phyloP scores from a whole-genome alignment of 306 rosid genomes.

The Dicorynia guianensis region DNA sequence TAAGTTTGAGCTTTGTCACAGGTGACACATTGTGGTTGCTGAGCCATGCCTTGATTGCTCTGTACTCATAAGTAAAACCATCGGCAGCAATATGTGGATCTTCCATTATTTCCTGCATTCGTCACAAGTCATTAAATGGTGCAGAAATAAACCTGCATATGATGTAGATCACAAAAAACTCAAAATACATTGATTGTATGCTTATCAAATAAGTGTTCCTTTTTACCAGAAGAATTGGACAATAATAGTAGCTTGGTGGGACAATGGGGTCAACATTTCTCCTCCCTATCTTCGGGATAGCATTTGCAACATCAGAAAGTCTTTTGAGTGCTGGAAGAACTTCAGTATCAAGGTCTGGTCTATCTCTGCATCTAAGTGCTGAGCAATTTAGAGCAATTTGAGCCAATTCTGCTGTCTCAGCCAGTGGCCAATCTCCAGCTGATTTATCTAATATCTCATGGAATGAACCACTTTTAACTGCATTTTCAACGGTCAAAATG shows the following conservation, averaged over 20 bases:
- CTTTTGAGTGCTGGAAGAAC: slow-evolving; percentile 81
- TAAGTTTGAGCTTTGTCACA: slow-evolving; percentile 66
- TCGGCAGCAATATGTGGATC: slow-evolving; percentile 91
- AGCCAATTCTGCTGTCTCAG: slow-evolving; percentile 76
- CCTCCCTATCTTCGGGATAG: slow-evolving; percentile 50
- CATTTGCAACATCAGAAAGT: slow-evolving; percentile 63
- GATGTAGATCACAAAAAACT: slow-evolving; percentile 19
- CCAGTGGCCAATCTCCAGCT: slow-evolving; percentile 82
- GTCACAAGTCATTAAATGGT: slow-evolving; percentile 32
- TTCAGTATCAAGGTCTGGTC: slow-evolving; percentile 93
- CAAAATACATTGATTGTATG: slow-evolving; percentile 15
- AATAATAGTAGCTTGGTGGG: slow-evolving; percentile 83
- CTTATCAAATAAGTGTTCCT: slow-evolving; percentile 14
- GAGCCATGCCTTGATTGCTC: slow-evolving; percentile 95
- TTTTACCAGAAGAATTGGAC: slow-evolving; percentile 94
- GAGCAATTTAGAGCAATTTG: slow-evolving; percentile 70
- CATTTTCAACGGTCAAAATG: slow-evolving; percentile 63
- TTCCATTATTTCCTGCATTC: slow-evolving; percentile 80
- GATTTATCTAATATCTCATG: slow-evolving; percentile 70
- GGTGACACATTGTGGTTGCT: slow-evolving; percentile 77
- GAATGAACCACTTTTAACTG: slow-evolving; percentile 63
- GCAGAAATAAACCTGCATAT: not conserved
- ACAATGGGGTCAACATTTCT: slow-evolving; percentile 39
- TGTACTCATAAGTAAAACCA: slow-evolving; percentile 83
- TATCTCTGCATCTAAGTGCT: slow-evolving; percentile 89